Evolutionary conservation across 2,329 filamentous ascomycete genomes (phyloP).

Genomic region (Biscogniauxia mediterranea): DNA sequence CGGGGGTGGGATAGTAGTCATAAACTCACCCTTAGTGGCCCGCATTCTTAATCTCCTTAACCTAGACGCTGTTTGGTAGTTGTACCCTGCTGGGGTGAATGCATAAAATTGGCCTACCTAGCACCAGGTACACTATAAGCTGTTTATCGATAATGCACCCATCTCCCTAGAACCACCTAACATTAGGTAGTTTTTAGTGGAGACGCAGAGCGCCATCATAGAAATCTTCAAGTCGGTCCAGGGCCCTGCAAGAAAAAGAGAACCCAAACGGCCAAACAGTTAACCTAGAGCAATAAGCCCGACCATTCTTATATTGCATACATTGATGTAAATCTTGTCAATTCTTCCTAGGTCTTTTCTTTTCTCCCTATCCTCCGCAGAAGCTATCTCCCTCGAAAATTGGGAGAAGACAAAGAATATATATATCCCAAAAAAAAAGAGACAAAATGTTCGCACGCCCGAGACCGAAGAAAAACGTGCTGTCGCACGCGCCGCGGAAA

Average conservation of each 20-base stretch:
- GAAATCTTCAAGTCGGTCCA: neutral
- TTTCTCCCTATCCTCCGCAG: too few relatives aligned
- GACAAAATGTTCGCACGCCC: conserved; percentile 54
- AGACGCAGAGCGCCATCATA: neutral
- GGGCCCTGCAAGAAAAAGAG: neutral
- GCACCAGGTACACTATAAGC: too few relatives aligned
- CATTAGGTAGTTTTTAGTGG: neutral
- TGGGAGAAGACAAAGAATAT: conserved; percentile 1
- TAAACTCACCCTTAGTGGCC: too few relatives aligned
- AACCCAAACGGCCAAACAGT: neutral
- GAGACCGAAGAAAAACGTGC: conserved; percentile 54
- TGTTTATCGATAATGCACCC: neutral
- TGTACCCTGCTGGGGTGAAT: too few relatives aligned
- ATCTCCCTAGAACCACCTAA: neutral
- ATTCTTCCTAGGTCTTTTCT: neutral
- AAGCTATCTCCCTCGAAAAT: neutral
- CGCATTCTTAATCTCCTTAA: too few relatives aligned
- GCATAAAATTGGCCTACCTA: too few relatives aligned
- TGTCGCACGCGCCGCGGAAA: conserved; percentile 63
- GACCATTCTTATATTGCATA: neutral
- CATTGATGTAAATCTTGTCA: neutral
- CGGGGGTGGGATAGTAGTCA: neutral
- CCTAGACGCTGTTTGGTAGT: too few relatives aligned
- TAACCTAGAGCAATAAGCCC: neutral
- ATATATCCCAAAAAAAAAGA: conserved; percentile 4